A percentile compares a stretch with the other conserved stretches of the same genome.
Evolutionary conservation across 2,329 filamentous ascomycete genomes (phyloP).

Genomic region (Beauveria caledonica): DNA sequence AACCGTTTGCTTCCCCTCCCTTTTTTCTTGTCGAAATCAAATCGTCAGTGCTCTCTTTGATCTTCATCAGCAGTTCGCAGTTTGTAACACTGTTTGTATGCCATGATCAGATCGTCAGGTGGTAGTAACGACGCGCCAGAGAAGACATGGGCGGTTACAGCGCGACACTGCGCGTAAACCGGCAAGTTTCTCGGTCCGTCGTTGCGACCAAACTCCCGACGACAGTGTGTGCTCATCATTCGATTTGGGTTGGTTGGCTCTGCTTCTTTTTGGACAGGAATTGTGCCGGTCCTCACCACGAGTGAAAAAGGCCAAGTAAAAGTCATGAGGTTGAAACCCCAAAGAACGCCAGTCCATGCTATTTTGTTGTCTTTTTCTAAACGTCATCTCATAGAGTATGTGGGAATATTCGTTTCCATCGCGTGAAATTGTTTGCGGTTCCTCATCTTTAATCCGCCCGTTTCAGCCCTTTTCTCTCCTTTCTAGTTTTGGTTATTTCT

Average conservation of each 20-base stretch:
- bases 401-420: background rate
- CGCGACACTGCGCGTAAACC: conserved; percentile 20
- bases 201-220: conserved; percentile 13
- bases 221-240: conserved; percentile 39
- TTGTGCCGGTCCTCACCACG: background rate
- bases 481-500: conserved; percentile 37
- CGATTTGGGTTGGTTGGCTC: conserved; percentile 24
- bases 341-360: conserved; percentile 9
- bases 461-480: conserved; percentile 9
- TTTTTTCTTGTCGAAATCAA: background rate
- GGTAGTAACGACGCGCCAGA: conserved; percentile 12
- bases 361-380: background rate
- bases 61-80: conserved; percentile 32
- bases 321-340: background rate
- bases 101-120: conserved; percentile 29
- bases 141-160: conserved; percentile 30
- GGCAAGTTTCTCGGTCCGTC: conserved; percentile 11
- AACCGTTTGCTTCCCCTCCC: background rate
- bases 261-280: background rate
- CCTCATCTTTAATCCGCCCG: too few relatives aligned
- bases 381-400: background rate
- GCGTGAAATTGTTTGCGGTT: conserved; percentile 7
- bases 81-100: conserved; percentile 12
- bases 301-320: background rate
- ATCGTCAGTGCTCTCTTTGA: conserved; percentile 55